A percentile compares a stretch with the other conserved stretches of the same genome.
Evolutionary conservation across 2,329 filamentous ascomycete genomes (phyloP).

Genomic region (Cladosporium austrohemisphaericum): DNA sequence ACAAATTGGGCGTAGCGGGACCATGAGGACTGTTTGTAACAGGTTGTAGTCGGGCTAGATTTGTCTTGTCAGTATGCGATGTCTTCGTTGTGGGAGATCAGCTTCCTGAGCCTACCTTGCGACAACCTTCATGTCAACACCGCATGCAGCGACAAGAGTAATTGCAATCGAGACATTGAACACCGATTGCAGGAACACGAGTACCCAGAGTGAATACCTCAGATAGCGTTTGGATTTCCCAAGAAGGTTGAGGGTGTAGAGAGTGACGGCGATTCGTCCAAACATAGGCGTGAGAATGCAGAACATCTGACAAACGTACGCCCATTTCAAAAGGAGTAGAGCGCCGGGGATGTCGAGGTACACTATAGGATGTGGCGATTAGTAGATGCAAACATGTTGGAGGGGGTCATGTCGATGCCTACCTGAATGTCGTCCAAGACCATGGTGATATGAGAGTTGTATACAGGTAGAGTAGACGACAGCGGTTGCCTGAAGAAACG

Average conservation of each 20-base stretch:
- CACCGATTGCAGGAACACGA: constrained; percentile 1
- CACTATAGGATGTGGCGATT: not conserved
- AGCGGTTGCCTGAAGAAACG: not conserved
- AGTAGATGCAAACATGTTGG: too few species aligned
- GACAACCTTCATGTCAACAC: not conserved
- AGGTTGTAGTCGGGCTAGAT: not conserved
- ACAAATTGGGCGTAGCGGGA: constrained; percentile 4
- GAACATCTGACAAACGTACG: constrained; percentile 1
- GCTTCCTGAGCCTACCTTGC: not conserved
- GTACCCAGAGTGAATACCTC: not conserved
- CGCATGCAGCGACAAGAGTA: not conserved
- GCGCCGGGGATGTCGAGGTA: not conserved
- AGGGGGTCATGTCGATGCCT: not conserved
- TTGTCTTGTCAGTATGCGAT: not conserved
- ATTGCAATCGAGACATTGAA: constrained; percentile 1
- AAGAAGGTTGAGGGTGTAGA: constrained; percentile 5
- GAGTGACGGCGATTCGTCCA: constrained; percentile 1
- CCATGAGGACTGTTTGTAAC: constrained; percentile 3
- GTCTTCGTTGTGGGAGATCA: not conserved
- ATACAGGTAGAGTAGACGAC: not conserved
- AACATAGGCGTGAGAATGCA: constrained; percentile 3
- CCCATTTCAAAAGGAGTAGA: constrained; percentile 1
- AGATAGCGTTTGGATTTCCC: not conserved
- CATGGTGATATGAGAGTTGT: constrained; percentile 8
- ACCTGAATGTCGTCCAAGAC: constrained; percentile 10